phyloP scores from a whole-genome alignment of 495 filamentous ascomycete genomes.

The Aspergillus leporis region DNA sequence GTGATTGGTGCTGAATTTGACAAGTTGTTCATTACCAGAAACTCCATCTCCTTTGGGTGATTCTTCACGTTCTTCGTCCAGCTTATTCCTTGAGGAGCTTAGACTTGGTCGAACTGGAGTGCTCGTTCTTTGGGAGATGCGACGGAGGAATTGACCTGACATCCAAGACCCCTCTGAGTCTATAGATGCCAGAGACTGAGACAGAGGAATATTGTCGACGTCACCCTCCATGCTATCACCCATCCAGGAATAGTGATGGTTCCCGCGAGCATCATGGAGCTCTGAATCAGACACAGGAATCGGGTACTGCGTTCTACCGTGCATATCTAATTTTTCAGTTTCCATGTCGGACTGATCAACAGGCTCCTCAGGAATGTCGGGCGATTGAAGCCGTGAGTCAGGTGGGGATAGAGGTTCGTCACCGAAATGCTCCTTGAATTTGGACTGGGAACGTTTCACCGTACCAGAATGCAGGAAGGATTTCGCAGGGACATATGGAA shows the following conservation, averaged over 20 bases:
- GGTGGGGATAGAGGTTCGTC: constrained; percentile 81
- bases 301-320: constrained; percentile 25
- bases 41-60: constrained; percentile 40
- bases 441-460: constrained; percentile 78
- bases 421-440: constrained; percentile 90
- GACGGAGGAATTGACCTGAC: constrained; percentile 63
- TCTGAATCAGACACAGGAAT: constrained; percentile 31
- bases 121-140: constrained; percentile 46
- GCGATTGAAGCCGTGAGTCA: constrained; percentile 75
- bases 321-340: constrained; percentile 22
- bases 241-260: constrained; percentile 37
- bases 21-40: constrained; percentile 65
- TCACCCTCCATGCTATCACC: constrained; percentile 37
- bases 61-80: constrained; percentile 29
- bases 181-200: constrained; percentile 79
- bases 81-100: constrained; percentile 37
- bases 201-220: constrained; percentile 49
- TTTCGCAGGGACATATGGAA: constrained; percentile 42
- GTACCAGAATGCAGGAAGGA: constrained; percentile 50
- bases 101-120: constrained; percentile 48
- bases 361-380: constrained; percentile 41
- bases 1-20: constrained; percentile 46
- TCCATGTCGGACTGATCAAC: constrained; percentile 28
- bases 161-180: constrained; percentile 95
- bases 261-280: constrained; percentile 26